These are phyloP conservation scores for Boletus sp. DNA, from an alignment of 1,284 basidiomycete genomes.

Conservation along the genomic window DNA sequence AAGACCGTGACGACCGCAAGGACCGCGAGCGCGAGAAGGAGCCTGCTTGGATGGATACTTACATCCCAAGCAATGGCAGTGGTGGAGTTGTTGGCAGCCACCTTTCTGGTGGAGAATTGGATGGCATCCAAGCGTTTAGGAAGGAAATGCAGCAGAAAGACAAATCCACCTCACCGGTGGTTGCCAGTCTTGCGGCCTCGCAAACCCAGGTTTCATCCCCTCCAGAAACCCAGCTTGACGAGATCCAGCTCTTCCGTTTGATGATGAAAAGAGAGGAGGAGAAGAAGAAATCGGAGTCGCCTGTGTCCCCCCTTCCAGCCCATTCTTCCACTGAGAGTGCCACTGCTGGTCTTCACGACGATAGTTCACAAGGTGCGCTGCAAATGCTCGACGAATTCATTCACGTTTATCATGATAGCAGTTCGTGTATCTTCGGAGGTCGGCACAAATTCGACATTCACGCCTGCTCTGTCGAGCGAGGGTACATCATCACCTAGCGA, in stretches of 20 bases:
- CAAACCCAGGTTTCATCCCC: constrained; percentile 31
- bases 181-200: constrained; percentile 12
- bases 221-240: constrained; percentile 55
- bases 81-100: constrained; percentile 57
- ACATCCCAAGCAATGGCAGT: constrained; percentile 56
- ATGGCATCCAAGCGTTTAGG: constrained; percentile 89
- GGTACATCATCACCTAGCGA: constrained; percentile 12
- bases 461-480: constrained; percentile 9
- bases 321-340: constrained; percentile 10
- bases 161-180: constrained; percentile 31
- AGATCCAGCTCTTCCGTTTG: constrained; percentile 82
- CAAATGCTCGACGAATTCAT: constrained; percentile 1
- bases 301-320: not conserved
- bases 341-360: constrained; percentile 9
- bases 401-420: constrained; percentile 18
- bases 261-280: constrained; percentile 82
- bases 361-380: constrained; percentile 22
- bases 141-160: constrained; percentile 81
- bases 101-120: constrained; percentile 61
- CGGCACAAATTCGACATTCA: constrained; percentile 2
- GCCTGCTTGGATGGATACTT: constrained; percentile 91
- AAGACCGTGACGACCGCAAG: constrained; percentile 51
- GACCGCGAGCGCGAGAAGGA: constrained; percentile 73
- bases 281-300: constrained; percentile 50
- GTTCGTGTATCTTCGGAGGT: constrained; percentile 14